Conservation (phyloP, 2,329 filamentous ascomycete genomes). For the Corynespora cassiicola region DNA sequence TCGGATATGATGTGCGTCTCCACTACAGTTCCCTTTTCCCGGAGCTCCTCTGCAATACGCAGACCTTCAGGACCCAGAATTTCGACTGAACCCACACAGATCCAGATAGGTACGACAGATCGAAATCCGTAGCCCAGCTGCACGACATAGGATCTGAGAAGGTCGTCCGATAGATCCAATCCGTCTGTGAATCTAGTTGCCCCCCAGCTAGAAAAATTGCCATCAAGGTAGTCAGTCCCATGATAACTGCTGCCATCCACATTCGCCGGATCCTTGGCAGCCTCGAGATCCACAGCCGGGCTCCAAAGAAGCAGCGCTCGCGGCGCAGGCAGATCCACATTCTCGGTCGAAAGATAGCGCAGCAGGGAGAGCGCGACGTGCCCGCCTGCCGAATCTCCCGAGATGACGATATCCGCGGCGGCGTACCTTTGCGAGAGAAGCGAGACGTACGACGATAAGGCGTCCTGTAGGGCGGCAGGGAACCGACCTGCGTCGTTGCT, state of each 20-base stretch:
- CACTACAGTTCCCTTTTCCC: conserved; percentile 29
- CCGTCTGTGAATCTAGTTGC: conserved; percentile 23
- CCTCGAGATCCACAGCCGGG: conserved; percentile 33
- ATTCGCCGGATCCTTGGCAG: not conserved
- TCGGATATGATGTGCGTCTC: conserved; percentile 12
- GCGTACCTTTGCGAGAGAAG: conserved; percentile 41
- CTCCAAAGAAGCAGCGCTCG: conserved; percentile 41
- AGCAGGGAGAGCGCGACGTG: conserved; percentile 49
- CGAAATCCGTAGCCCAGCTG: conserved; percentile 39
- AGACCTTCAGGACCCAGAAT: conserved; percentile 36
- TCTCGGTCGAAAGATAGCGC: conserved; percentile 49
- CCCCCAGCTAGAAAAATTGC: conserved; percentile 45
- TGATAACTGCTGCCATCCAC: conserved; percentile 14
- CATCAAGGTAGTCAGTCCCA: conserved; percentile 43
- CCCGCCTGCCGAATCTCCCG: conserved; percentile 52
- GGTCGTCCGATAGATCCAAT: not conserved
- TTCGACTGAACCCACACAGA: conserved; percentile 42
- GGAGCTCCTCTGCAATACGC: conserved; percentile 36
- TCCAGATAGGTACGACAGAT: conserved; percentile 38
- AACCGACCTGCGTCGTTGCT: conserved; percentile 43
- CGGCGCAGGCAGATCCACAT: conserved; percentile 28
- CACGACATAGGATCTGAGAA: conserved; percentile 32
- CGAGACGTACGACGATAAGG: conserved; percentile 47
- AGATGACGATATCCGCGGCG: conserved; percentile 43
- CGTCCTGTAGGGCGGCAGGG: conserved; percentile 53